Conservation (phyloP, 306 rosid species). For the Trichosanthes truncata region DNA sequence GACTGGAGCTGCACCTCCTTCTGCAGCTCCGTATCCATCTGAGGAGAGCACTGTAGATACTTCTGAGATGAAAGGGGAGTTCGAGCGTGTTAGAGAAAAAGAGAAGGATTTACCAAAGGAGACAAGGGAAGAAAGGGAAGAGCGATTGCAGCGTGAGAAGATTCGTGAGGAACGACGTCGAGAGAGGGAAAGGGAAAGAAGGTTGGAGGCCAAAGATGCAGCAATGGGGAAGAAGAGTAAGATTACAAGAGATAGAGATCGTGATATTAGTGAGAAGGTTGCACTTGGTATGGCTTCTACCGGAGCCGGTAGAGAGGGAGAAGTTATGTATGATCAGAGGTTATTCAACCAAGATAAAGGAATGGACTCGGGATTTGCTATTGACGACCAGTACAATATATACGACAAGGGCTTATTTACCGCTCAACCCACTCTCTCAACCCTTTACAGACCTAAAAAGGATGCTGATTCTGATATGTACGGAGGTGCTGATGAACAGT, state of each 20-base stretch:
- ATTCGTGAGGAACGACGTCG: slow-evolving; percentile 76
- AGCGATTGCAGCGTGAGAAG: slow-evolving; percentile 55
- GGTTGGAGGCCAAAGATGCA: slow-evolving; percentile 83
- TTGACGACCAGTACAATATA: slow-evolving; percentile 87
- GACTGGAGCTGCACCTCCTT: slow-evolving; percentile 52
- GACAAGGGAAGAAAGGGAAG: slow-evolving; percentile 63
- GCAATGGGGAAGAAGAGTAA: slow-evolving; percentile 94
- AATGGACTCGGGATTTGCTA: slow-evolving; percentile 78
- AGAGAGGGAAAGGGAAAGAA: slow-evolving; percentile 93
- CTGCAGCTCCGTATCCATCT: slow-evolving; percentile 27
- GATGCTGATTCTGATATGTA: slow-evolving; percentile 58
- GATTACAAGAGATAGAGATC: slow-evolving; percentile 86
- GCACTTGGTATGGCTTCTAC: slow-evolving; percentile 89
- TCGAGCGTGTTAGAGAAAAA: slow-evolving; percentile 39
- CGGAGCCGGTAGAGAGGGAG: slow-evolving; percentile 54
- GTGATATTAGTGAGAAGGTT: slow-evolving; percentile 90
- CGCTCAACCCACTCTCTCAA: slow-evolving; percentile 77
- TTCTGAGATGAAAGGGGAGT: slow-evolving; percentile 42
- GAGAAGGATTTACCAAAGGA: slow-evolving; percentile 53
- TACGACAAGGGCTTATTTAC: slow-evolving; percentile 75
- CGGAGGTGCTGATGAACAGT: slow-evolving; percentile 84
- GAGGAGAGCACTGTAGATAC: slow-evolving; percentile 39
- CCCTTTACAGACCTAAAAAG: slow-evolving; percentile 85
- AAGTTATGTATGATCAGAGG: slow-evolving; percentile 88
- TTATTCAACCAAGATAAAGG: slow-evolving; percentile 93